Conservation (phyloP, 169 alveolate species). For the Cryptosporidium ubiquitum region DNA sequence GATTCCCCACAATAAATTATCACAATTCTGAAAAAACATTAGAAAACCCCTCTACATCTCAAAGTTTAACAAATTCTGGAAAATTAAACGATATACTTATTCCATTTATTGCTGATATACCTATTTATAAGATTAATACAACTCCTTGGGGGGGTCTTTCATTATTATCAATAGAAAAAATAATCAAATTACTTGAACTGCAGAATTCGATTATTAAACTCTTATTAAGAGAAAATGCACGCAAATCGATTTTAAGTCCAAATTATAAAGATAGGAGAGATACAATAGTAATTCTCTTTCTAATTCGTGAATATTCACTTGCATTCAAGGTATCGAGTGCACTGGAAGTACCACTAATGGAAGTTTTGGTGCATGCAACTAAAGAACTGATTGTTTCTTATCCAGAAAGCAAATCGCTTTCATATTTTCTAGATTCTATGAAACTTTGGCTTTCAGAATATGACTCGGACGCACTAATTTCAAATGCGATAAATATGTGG, state of each 20-base stretch:
- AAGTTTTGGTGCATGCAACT: constrained; percentile 21
- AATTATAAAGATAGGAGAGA: constrained; percentile 48
- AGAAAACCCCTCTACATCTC: neutral
- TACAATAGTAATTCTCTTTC: neutral
- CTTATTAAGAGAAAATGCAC: constrained; percentile 2
- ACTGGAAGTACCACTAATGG: constrained; percentile 49
- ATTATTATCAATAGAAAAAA: neutral
- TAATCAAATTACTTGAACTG: constrained; percentile 16
- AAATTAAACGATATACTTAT: constrained; percentile 23
- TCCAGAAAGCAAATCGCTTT: neutral
- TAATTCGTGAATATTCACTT: constrained; percentile 22
- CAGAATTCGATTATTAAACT: neutral
- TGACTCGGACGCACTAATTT: constrained; percentile 47
- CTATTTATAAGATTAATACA: neutral
- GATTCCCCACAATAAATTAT: neutral
- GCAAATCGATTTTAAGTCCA: constrained; percentile 39
- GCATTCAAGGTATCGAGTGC: constrained; percentile 9
- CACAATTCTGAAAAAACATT: neutral
- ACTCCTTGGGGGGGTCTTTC: constrained; percentile 73
- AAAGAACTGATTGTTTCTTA: neutral
- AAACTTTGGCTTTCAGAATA: constrained; percentile 46
- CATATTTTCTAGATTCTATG: constrained; percentile 46
- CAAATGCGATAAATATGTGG: constrained; percentile 58
- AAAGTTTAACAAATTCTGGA: neutral
- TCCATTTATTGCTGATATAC: constrained; percentile 36